Evolutionary conservation across 768 basidiomycete species (phyloP).

Genomic region (Amanita muscaria): DNA sequence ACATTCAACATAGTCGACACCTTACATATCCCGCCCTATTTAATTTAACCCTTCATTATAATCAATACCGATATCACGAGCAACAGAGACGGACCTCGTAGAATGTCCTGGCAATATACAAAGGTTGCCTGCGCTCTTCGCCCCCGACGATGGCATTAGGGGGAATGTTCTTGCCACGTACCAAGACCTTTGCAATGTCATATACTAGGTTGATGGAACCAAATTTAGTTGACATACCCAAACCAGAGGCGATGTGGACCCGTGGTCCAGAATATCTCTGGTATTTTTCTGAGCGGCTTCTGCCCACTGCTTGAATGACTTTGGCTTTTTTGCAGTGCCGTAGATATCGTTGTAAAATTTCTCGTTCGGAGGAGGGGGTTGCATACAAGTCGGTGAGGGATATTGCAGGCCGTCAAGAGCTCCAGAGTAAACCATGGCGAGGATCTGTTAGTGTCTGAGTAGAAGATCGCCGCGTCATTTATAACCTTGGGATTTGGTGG

Average conservation of each 20-base stretch:
- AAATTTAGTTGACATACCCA: constrained; percentile 11
- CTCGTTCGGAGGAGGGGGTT: constrained; percentile 5
- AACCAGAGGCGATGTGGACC: constrained; percentile 15
- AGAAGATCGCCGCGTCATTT: too few species aligned
- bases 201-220: not conserved
- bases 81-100: constrained; percentile 12
- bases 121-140: constrained; percentile 14
- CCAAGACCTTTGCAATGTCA: constrained; percentile 10
- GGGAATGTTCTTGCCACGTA: constrained; percentile 15
- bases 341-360: constrained; percentile 10
- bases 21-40: constrained; percentile 9
- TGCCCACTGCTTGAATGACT: constrained; percentile 16
- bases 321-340: constrained; percentile 13
- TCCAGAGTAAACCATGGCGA: constrained; percentile 1
- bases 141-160: constrained; percentile 15
- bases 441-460: too few species aligned
- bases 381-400: not conserved
- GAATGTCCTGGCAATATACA: constrained; percentile 17
- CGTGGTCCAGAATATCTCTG: constrained; percentile 10
- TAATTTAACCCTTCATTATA: too few species aligned
- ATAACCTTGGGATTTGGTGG: too few species aligned
- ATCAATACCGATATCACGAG: too few species aligned
- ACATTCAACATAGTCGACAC: not conserved
- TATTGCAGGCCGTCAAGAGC: not conserved
- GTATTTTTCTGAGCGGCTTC: constrained; percentile 13